Base-by-base conservation (phyloP, 2,329 filamentous ascomycete genomes). In the Clonostachys sp. region DNA sequence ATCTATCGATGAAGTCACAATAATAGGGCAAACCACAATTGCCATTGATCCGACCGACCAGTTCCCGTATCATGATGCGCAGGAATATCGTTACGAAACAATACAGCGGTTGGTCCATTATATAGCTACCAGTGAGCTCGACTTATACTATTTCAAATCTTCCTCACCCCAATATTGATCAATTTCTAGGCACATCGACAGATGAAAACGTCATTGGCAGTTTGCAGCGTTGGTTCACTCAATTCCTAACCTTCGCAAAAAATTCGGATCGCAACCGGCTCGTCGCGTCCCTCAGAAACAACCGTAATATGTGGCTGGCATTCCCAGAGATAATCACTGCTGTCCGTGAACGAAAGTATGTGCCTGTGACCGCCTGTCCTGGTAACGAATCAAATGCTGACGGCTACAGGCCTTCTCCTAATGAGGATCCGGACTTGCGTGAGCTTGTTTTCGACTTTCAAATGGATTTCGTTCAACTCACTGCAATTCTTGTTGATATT, bases 401-500 rank as follows among this genome's bases (percentile, higher is more conserved):
- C 30, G 13, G 16, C 14, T 30, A 34, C 46, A 63, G 67, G 54
- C 52, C 60, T 44, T 47, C 59, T 13, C 46, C 58, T 12, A 48
- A 49, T 12, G 58, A 53, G 38, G 50, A 52, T 6, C 49, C 52
- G 12, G 57, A 53, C 45, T 55, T 71, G 8, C 62, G 62, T 6
- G 55, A 63, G 3, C 53, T 64, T 8, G 50, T 55, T n/a, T 45
- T 58, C 44, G 51, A 53, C 1, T 64, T 77, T 40, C 75, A 70
- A 51, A 50, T 53, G 10, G 57, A 57, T 3, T 77, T 74, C 51
- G 70, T 77, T n/a, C 69, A 62, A 48, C 58, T 85, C 41, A 66
- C 78, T 2, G 76, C 73, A 12, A 71, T 70, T 50, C 76, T 83
- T 49, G 62, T 83, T 45, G 58, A 64, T 13, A 61, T 81, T 50